Conservation (phyloP, 177 flowering plant genomes). For the Vitis hybrid region DNA sequence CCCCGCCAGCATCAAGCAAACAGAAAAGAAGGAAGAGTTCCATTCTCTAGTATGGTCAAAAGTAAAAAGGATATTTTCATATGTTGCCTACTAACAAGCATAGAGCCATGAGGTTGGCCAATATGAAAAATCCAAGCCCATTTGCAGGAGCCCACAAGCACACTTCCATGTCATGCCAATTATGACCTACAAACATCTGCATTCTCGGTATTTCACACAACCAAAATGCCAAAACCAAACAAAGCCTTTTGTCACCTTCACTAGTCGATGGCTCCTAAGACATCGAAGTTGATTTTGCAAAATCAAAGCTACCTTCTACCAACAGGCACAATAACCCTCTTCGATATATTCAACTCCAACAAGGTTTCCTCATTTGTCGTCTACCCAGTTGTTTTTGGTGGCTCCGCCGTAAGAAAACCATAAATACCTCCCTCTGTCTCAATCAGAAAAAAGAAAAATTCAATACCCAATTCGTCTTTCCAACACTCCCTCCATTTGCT, state of each 20-base stretch:
- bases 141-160: neutral
- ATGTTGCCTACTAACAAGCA: neutral
- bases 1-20: neutral
- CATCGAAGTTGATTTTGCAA: neutral
- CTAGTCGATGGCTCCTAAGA: slow-evolving; percentile 15
- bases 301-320: neutral
- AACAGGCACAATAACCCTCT: slow-evolving; percentile 12
- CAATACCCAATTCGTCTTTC: slow-evolving; percentile 11
- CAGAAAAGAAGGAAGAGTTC: neutral
- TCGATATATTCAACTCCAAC: slow-evolving; percentile 21
- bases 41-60: neutral
- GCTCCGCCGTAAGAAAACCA: slow-evolving; percentile 6
- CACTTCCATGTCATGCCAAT: neutral
- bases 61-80: neutral
- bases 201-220: neutral
- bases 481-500: slow-evolving; percentile 14
- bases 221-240: neutral
- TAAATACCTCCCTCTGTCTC: slow-evolving; percentile 7
- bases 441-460: no score
- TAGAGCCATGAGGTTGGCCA: neutral
- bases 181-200: neutral
- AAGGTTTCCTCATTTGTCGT: slow-evolving; percentile 17
- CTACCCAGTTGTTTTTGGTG: neutral
- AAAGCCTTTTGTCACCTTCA: neutral
- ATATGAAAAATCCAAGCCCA: neutral